These are phyloP conservation scores for Rhizopogon rudus DNA, from an alignment of 768 basidiomycete genomes.

Conservation along the genomic window DNA sequence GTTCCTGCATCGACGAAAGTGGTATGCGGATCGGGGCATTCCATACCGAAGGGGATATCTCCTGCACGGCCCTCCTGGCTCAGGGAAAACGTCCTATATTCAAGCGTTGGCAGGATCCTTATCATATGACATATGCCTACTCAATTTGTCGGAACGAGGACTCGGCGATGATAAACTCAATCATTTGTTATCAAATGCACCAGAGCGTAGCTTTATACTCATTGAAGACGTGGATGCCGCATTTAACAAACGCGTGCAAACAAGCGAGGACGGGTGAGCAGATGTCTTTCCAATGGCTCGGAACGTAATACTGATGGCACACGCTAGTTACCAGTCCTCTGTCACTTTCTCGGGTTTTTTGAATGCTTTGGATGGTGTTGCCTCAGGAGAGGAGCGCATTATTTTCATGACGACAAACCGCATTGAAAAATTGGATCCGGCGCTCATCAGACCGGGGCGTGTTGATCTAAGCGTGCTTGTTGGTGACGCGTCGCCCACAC, in stretches of 20 bases:
- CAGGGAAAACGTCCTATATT: slow-evolving; percentile 98
- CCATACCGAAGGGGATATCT: slow-evolving; percentile 96
- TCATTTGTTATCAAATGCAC: slow-evolving; percentile 87
- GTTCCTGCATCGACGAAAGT: slow-evolving; percentile 79
- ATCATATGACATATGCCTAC: slow-evolving; percentile 91
- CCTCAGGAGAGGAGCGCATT: slow-evolving; percentile 96
- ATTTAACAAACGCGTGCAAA: slow-evolving; percentile 89
- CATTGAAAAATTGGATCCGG: slow-evolving; percentile 81
- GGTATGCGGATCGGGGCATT: slow-evolving; percentile 99
- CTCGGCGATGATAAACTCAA: slow-evolving; percentile 95
- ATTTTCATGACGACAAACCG: slow-evolving; percentile 99
- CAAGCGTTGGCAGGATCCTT: slow-evolving; percentile 92
- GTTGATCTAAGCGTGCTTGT: slow-evolving; percentile 84
- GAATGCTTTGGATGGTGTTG: slow-evolving; percentile 96
- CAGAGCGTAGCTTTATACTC: slow-evolving; percentile 89
- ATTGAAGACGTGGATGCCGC: slow-evolving; percentile 98
- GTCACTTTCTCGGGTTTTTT: slow-evolving; percentile 98
- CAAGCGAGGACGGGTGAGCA: slow-evolving; percentile 85
- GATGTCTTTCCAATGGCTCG: not conserved
- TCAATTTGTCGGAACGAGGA: slow-evolving; percentile 95
- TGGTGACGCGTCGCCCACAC: slow-evolving; percentile 80
- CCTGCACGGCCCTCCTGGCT: slow-evolving; percentile 93
- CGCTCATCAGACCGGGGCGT: slow-evolving; percentile 91
- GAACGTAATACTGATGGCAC: not conserved
- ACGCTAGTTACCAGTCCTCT: slow-evolving; percentile 79